Evolutionary conservation across 768 basidiomycete genomes (phyloP).

Genomic region (Boletales sp.): DNA sequence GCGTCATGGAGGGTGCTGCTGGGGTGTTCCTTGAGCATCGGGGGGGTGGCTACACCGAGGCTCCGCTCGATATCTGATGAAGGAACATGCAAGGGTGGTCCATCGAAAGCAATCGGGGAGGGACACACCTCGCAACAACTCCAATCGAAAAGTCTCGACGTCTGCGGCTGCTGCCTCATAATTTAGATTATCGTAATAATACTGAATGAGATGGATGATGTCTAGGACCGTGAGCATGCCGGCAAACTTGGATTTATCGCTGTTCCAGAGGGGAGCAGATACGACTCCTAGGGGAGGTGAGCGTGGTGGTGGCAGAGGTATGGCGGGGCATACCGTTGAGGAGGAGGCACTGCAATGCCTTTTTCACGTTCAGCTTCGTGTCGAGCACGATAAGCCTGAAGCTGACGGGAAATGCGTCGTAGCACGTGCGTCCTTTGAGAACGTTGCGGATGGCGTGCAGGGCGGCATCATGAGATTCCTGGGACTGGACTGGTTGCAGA

Average conservation of each 20-base stretch:
- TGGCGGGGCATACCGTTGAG: constrained; percentile 56
- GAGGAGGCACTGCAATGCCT: constrained; percentile 84
- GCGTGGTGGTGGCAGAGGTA: background rate
- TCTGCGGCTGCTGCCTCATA: constrained; percentile 84
- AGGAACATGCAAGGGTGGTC: constrained; percentile 1
- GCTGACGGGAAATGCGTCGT: constrained; percentile 96
- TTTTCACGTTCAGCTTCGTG: constrained; percentile 93
- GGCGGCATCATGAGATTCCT: constrained; percentile 68
- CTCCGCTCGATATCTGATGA: constrained; percentile 85
- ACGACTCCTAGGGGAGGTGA: constrained; percentile 70
- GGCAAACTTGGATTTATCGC: constrained; percentile 86
- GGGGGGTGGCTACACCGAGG: constrained; percentile 89
- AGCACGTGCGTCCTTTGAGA: constrained; percentile 81
- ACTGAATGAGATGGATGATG: constrained; percentile 98
- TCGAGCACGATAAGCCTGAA: constrained; percentile 97
- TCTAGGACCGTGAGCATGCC: constrained; percentile 99
- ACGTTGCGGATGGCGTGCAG: constrained; percentile 71
- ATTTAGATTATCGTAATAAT: constrained; percentile 85
- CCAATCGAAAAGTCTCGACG: constrained; percentile 88
- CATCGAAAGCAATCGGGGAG: constrained; percentile 9
- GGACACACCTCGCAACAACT: constrained; percentile 77
- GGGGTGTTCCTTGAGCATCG: constrained; percentile 86
- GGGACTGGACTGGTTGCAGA: constrained; percentile 46
- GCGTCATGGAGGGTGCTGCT: constrained; percentile 86
- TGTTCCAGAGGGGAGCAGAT: constrained; percentile 98